phyloP scores from a whole-genome alignment of 495 filamentous ascomycete species.

The Lasiosphaeris hirsuta region DNA sequence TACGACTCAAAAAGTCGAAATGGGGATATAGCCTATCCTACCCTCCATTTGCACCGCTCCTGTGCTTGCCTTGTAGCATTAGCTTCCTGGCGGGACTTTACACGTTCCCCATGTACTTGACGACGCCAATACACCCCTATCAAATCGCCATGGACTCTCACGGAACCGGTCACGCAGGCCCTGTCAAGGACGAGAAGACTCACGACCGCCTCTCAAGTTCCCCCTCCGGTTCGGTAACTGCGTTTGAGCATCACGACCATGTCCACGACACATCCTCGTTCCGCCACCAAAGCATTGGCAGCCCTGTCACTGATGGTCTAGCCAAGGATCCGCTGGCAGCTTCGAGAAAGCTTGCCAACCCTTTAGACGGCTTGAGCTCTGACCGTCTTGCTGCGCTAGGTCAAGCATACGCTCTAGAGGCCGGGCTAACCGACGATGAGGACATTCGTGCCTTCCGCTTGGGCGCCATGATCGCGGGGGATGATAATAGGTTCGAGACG shows the following conservation, averaged over 20 bases:
- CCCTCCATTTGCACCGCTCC: no score
- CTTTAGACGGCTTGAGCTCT: conserved; percentile 60
- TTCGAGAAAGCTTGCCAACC: conserved; percentile 57
- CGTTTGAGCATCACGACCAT: background rate
- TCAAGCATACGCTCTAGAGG: conserved; percentile 60
- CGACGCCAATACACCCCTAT: no score
- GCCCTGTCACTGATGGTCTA: background rate
- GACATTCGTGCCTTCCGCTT: conserved; percentile 69
- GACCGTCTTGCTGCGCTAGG: conserved; percentile 60
- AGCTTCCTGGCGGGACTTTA: no score
- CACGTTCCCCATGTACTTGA: no score
- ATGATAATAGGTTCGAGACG: conserved; percentile 46
- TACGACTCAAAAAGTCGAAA: no score
- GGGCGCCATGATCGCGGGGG: conserved; percentile 61
- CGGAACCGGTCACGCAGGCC: no score
- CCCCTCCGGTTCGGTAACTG: background rate
- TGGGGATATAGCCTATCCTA: no score
- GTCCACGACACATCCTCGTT: background rate
- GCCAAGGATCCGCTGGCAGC: conserved; percentile 23
- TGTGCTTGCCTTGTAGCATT: no score
- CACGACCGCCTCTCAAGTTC: conserved; percentile 6
- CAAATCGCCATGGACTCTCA: no score
- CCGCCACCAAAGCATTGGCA: background rate
- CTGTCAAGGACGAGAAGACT: background rate
- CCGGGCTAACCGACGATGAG: conserved; percentile 55